Percentiles rank a stretch among this genome's conserved stretches.
Conservation (phyloP, 2,329 filamentous ascomycete species). For the Colletotrichum cereale region DNA sequence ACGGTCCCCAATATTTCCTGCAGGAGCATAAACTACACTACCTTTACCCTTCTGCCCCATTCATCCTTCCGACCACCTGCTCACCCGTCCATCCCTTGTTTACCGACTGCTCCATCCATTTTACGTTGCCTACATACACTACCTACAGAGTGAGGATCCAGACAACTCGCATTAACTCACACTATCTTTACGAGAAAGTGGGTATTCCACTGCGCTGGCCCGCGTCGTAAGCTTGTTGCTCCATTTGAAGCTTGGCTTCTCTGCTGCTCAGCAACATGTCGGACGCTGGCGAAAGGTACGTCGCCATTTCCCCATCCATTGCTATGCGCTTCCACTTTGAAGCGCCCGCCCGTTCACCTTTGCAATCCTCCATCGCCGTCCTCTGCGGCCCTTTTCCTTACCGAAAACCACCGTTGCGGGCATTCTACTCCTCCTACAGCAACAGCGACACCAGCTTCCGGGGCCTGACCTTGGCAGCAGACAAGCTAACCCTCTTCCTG, state of each 20-base stretch:
- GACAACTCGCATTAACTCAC: constrained; percentile 33
- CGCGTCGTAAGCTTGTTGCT: constrained; percentile 15
- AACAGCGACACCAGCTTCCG: constrained; percentile 16
- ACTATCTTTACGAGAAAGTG: constrained; percentile 37
- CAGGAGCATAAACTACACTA: constrained; percentile 31
- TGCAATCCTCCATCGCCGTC: neutral
- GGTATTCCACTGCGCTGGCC: constrained; percentile 32
- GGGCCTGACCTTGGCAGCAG: constrained; percentile 23
- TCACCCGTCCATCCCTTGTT: constrained; percentile 16
- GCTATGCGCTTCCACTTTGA: constrained; percentile 16
- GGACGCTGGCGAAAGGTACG: constrained; percentile 53
- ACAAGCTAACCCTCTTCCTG: constrained; percentile 36
- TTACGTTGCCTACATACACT: constrained; percentile 14
- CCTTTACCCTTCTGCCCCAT: neutral
- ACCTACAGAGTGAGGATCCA: constrained; percentile 14
- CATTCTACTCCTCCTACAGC: constrained; percentile 14
- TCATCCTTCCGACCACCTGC: neutral
- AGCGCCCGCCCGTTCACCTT: constrained; percentile 2
- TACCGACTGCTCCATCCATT: constrained; percentile 30
- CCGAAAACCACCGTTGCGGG: constrained; percentile 26
- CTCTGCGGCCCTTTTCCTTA: constrained; percentile 25
- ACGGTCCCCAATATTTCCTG: constrained; percentile 27
- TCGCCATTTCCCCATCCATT: constrained; percentile 22
- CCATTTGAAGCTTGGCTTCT: constrained; percentile 26
- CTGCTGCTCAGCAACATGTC: constrained; percentile 48